Percentiles rank a stretch among this genome's conserved stretches.
These are phyloP conservation scores for Talaromyces pinophilus DNA, from an alignment of 2,329 filamentous ascomycete species.

Conservation along the genomic window DNA sequence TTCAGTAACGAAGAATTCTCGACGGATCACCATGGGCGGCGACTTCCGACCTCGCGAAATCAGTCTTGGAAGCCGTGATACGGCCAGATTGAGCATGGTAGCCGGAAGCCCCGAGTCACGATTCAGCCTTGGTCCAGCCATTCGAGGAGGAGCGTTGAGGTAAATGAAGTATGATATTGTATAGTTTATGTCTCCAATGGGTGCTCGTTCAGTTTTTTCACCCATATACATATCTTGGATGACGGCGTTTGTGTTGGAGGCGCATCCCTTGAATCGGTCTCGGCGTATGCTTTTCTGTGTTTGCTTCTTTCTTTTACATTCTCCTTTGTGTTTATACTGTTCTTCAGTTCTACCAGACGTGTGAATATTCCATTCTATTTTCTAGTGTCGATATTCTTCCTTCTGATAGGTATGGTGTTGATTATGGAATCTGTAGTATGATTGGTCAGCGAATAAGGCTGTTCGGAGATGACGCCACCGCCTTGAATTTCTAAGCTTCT, in stretches of 20 bases:
- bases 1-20: conserved; percentile 58
- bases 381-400: background rate
- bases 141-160: conserved; percentile 28
- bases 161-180: conserved; percentile 27
- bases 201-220: background rate
- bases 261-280: background rate
- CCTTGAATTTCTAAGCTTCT: conserved; percentile 10
- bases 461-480: conserved; percentile 14
- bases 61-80: conserved; percentile 42
- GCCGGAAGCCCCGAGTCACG: conserved; percentile 39
- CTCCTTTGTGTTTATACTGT: conserved; percentile 15
- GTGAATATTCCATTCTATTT: conserved; percentile 17
- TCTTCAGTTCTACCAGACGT: conserved; percentile 6
- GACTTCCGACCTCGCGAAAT: conserved; percentile 44
- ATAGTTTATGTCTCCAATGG: conserved; percentile 2
- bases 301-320: conserved; percentile 1
- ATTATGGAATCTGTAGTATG: background rate
- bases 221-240: conserved; percentile 3
- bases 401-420: background rate
- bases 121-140: conserved; percentile 33
- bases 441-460: background rate
- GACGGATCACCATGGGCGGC: conserved; percentile 46
- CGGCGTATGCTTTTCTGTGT: background rate
- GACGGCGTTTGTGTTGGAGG: conserved; percentile 12
- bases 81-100: conserved; percentile 41